Base-by-base conservation (phyloP, 2,329 filamentous ascomycete genomes). In the Trichophyton benhamiae region DNA sequence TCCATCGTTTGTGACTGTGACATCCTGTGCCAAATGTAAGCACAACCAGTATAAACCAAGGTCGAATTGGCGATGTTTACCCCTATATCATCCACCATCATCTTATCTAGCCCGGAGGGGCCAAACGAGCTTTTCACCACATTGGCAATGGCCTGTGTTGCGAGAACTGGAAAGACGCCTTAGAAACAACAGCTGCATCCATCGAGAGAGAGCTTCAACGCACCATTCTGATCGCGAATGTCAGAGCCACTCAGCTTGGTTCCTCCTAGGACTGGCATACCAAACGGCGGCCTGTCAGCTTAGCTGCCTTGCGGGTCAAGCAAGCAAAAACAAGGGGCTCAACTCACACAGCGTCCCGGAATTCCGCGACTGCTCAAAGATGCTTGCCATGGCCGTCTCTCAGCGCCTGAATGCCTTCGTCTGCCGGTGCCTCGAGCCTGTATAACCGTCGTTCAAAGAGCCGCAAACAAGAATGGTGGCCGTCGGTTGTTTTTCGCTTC, bases 41-140 rank as follows among this genome's bases (percentile, higher is more conserved):
- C 61, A 65, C 64, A 38, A 63, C 62, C 61, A 59, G 63, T 57
- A 63, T 59, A 30, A 38, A 30, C 57, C 58, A 27, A 27, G 52
- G 11, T 33, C 22, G 25, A 57, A 27, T 22, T 15, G 27, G 27
- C 9, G 33, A 17, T 49, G 44, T 86, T 69, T 83, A 90, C 87
- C 72, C 94, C 94, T 75, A 99, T 97, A 74, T 99, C 94, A 78
- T 99, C 94, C 70, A 99, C 94, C 94, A 99, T 97, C 94, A 99
- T 99, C 84, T 99, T 99, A 76, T 99, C 94, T 67, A 99, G 83
- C 57, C 94, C 94, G 65, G 90, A 96, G 59, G 94, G 94, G 61
- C 94, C 94, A 73, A 99, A 99, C 15, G 94, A 99, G 77, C 89
- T 96, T 81, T 96, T 97, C 76, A 99, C 91, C 63, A 99, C 91